Evolutionary conservation across 176 grass and related monocot genomes (phyloP).

Genomic region (Chrysopogon serrulatus): DNA sequence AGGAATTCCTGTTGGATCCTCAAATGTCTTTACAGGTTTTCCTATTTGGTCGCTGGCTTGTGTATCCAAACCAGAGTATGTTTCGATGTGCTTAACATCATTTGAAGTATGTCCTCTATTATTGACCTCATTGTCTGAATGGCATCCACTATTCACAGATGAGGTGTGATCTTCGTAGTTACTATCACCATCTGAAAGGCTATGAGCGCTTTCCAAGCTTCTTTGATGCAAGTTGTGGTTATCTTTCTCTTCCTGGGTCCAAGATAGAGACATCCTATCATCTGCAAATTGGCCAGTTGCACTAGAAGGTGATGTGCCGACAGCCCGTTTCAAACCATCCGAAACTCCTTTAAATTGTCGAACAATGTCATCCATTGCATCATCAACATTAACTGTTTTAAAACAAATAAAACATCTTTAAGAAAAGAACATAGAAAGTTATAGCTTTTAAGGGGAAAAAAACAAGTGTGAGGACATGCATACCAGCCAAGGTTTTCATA

Average conservation of each 20-base stretch:
- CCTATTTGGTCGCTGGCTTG: conserved; percentile 37
- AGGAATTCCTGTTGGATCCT: conserved; percentile 73
- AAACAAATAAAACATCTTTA: conserved; percentile 16
- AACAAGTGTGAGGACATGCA: background rate
- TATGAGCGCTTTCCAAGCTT: conserved; percentile 52
- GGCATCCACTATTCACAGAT: conserved; percentile 57
- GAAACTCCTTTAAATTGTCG: conserved; percentile 97
- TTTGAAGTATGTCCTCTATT: conserved; percentile 57
- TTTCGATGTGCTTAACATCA: conserved; percentile 42
- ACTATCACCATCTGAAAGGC: conserved; percentile 86
- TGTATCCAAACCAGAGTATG: conserved; percentile 29
- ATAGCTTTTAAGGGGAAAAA: conserved; percentile 11
- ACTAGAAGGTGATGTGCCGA: conserved; percentile 48
- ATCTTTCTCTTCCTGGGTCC: conserved; percentile 63
- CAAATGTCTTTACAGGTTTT: conserved; percentile 50
- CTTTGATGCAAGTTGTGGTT: conserved; percentile 42
- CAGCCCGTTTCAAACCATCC: conserved; percentile 68
- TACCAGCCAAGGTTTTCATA: conserved; percentile 95
- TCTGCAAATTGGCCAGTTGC: conserved; percentile 34
- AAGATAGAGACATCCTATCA: conserved; percentile 59
- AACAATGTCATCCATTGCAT: conserved; percentile 98
- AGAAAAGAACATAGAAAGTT: conserved; percentile 12
- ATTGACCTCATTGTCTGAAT: conserved; percentile 86
- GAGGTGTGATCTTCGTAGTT: conserved; percentile 53
- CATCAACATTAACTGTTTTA: conserved; percentile 88